Percentiles rank a stretch among this genome's conserved stretches.
Conservation (phyloP, 2,329 filamentous ascomycete species). For the Colletotrichum paranaense region DNA sequence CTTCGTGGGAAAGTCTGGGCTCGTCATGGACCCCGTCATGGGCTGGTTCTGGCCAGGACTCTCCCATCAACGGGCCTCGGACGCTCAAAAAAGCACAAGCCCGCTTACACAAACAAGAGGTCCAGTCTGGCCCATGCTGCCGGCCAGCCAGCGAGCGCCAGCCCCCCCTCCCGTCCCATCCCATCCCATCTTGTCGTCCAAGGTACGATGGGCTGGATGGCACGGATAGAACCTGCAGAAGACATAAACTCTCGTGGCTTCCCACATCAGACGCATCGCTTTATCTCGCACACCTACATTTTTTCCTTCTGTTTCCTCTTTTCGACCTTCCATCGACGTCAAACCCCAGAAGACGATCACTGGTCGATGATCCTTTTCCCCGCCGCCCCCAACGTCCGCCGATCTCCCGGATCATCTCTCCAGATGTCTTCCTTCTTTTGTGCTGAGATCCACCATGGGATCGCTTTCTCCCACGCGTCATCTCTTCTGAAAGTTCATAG, state of each 20-base stretch:
- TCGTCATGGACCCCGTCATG: background rate
- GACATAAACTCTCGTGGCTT: constrained; percentile 11
- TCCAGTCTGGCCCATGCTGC: background rate
- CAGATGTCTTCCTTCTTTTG: background rate
- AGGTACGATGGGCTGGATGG: background rate
- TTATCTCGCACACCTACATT: background rate
- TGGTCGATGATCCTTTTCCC: no score
- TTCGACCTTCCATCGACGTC: background rate
- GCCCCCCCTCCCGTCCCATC: background rate
- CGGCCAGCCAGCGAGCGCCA: background rate
- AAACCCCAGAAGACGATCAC: background rate
- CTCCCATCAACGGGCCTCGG: background rate
- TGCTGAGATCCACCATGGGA: background rate
- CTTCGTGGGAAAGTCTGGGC: background rate
- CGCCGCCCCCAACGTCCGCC: background rate
- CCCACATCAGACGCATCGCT: constrained; percentile 3
- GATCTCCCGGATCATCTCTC: background rate
- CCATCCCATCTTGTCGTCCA: background rate
- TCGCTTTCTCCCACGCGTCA: no score
- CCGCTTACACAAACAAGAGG: background rate
- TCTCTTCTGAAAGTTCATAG: background rate
- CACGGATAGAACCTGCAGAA: background rate
- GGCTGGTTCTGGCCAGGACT: background rate
- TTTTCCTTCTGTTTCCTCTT: background rate
- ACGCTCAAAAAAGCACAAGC: background rate